A percentile compares a stretch with the other conserved stretches of the same genome.
Conservation (phyloP, 2,329 filamentous ascomycete species). For the Tolypocladium tundrense region DNA sequence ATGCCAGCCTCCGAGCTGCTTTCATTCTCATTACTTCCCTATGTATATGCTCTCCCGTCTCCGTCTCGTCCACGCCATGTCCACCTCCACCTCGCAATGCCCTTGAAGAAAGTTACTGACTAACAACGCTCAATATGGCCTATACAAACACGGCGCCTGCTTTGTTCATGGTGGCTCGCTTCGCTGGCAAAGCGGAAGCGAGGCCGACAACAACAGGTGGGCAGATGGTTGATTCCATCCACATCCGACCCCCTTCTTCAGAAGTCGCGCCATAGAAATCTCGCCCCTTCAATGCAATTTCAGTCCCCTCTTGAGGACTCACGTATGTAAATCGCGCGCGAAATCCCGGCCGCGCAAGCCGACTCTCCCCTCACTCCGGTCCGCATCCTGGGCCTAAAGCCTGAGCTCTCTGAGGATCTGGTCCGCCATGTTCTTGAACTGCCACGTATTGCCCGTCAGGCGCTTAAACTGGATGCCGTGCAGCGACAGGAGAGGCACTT, state of each 20-base stretch:
- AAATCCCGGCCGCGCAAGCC: background rate
- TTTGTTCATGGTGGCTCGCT: slow-evolving; percentile 1
- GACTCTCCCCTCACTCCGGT: background rate
- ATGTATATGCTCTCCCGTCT: background rate
- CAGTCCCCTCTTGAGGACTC: background rate
- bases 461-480: slow-evolving; percentile 99
- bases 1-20: background rate
- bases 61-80: background rate
- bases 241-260: background rate
- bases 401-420: slow-evolving; percentile 81
- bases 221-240: background rate
- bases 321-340: background rate
- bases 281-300: background rate
- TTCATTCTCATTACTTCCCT: background rate
- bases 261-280: background rate
- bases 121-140: slow-evolving; percentile 9
- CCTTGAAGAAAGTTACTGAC: background rate
- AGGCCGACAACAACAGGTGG: background rate
- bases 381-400: slow-evolving; percentile 42
- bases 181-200: background rate
- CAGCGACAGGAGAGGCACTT: slow-evolving; percentile 83
- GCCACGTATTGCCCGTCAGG: slow-evolving; percentile 90
- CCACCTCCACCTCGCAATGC: background rate
- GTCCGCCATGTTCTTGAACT: slow-evolving; percentile 97
- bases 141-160: slow-evolving; percentile 9